Base-by-base conservation (phyloP, 805 yeast genomes). In the Pichia kluyveri region DNA sequence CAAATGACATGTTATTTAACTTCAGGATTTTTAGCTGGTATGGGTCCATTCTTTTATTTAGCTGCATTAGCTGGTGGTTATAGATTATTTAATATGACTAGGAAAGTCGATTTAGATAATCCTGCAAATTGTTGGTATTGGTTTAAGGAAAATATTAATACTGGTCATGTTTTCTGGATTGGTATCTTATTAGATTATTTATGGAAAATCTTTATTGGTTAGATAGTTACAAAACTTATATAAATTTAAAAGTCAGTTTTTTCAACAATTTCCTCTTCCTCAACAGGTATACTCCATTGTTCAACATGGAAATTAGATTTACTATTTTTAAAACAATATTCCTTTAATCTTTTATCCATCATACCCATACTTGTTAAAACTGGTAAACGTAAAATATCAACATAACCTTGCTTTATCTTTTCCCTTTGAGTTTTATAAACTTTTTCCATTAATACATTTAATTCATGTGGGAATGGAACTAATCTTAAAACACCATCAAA, bases 221-320 rank as follows among this genome's bases (percentile, higher is more conserved):
- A 34, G 17, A 10, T 34, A 15, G 15, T 14, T 14, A 15, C 15
- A 34, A 15, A 10, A 3, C 4, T 14, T 14, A 14, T 34, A 12
- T 15, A 12, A 15, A 34, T n/a, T n/a, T 44, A 48, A n/a, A 48
- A 48, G 14, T 44, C 48, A 3, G 37, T 23, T 11, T 26, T 30
- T 17, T 43, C 51, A 17, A 48, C 52, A 5, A 43, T 48, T 12
- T 54, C 54, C n/a, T 73, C 85, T 49, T 84, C 95, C 49, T 89
- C 96, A 2, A 91, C 96, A 0, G 99, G 98, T 44, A 93, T 93
- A n/a, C 96, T 87, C 96, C 96, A 93, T 58, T 82, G 87, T 55
- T 86, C 91, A 46, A 93, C 83, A 58, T 86, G 96, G 60, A 91
- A 88, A 57, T 76, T 80, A 63, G 80, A 79, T 53, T 85, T 76